phyloP scores from a whole-genome alignment of 1,284 basidiomycete genomes.

The Malassezia arunalokei region DNA sequence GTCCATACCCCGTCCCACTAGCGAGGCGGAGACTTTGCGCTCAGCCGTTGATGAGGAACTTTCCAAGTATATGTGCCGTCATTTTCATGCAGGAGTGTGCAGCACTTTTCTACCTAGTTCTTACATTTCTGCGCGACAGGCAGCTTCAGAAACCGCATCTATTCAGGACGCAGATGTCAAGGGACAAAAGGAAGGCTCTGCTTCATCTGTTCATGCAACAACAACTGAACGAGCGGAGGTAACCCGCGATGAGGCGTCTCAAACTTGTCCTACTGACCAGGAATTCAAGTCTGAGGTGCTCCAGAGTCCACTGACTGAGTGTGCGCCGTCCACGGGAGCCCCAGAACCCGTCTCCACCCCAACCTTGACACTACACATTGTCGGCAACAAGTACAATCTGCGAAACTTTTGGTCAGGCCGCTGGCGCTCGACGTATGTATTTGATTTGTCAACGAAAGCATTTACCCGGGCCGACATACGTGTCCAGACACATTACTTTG shows the following conservation, averaged over 20 bases:
- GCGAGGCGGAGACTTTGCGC: slow-evolving; percentile 10
- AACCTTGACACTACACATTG: slow-evolving; percentile 24
- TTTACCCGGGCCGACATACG: slow-evolving; percentile 15
- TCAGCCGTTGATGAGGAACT: slow-evolving; percentile 23
- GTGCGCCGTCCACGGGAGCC: neutral
- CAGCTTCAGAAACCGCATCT: neutral
- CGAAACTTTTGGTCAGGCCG: slow-evolving; percentile 43
- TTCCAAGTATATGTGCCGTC: slow-evolving; percentile 26
- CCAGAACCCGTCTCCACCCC: too few relatives aligned
- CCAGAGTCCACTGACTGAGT: neutral
- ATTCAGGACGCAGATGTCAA: neutral
- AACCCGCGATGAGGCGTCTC: neutral
- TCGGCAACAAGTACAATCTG: slow-evolving; percentile 40
- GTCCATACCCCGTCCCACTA: neutral
- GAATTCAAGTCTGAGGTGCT: neutral
- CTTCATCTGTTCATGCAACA: slow-evolving; percentile 3
- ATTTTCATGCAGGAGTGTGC: slow-evolving; percentile 34
- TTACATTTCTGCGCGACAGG: neutral
- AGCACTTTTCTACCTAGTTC: slow-evolving; percentile 21
- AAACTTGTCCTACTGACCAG: neutral
- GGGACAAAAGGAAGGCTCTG: slow-evolving; percentile 1
- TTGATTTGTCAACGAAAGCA: slow-evolving; percentile 13
- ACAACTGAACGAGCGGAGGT: neutral
- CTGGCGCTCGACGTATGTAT: slow-evolving; percentile 33
- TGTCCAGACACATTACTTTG: slow-evolving; percentile 43